A percentile compares a stretch with the other conserved stretches of the same genome.
These are phyloP conservation scores for Pleodorina starrii DNA, from an alignment of 139 green algal genomes.

Conservation along the genomic window DNA sequence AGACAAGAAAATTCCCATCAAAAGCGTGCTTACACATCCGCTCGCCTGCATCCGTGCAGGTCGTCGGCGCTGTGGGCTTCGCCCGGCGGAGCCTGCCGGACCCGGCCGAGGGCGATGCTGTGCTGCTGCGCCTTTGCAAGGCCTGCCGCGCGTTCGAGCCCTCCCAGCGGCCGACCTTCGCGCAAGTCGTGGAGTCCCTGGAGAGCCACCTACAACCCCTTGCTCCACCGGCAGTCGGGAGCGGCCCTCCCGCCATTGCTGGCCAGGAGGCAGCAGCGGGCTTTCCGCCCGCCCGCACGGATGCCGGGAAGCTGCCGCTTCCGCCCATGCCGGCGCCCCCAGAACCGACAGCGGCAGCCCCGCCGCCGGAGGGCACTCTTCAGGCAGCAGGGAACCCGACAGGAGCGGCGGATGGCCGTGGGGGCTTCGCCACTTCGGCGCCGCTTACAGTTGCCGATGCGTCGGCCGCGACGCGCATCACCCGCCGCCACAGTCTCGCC, in stretches of 20 bases:
- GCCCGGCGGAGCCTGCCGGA: slow-evolving; percentile 30
- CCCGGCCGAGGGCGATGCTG: slow-evolving; percentile 22
- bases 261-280: not conserved
- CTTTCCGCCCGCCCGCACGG: no score
- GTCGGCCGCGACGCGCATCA: not conserved
- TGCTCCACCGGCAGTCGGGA: not conserved
- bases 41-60: no score
- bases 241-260: not conserved
- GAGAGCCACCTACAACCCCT: slow-evolving; percentile 29
- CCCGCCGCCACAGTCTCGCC: slow-evolving; percentile 1
- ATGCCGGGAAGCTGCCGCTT: no score
- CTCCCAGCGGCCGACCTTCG: slow-evolving; percentile 44
- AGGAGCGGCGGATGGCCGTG: not conserved
- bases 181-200: slow-evolving; percentile 34
- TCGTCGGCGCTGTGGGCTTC: slow-evolving; percentile 57
- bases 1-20: no score
- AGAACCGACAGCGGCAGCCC: no score
- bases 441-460: not conserved
- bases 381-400: not conserved
- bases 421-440: not conserved
- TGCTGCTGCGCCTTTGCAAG: slow-evolving; percentile 47
- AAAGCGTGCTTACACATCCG: no score
- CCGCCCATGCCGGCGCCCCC: not conserved
- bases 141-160: slow-evolving; percentile 49
- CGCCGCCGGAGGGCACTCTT: not conserved